These are phyloP conservation scores for Blastocystis sp. DNA, from an alignment of 352 stramenopile genomes.

Conservation along the genomic window DNA sequence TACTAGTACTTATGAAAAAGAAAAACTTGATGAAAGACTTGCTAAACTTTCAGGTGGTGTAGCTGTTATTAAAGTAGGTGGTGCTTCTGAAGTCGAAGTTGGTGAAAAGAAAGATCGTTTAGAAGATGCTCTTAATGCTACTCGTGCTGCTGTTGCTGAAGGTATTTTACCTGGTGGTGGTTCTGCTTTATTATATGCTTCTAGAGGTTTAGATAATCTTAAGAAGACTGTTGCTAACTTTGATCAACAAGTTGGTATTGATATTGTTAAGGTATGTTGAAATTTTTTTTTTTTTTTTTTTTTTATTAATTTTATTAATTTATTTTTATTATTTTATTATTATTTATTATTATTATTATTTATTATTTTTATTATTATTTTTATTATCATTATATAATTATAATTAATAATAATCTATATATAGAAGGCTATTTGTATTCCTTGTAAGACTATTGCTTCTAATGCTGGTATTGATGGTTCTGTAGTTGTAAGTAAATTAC, in stretches of 20 bases:
- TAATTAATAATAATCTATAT: too few relatives aligned
- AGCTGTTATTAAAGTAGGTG: conserved; percentile 96
- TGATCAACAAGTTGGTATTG: conserved; percentile 37
- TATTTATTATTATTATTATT: conserved; percentile 4
- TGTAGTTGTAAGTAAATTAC: conserved; percentile 90
- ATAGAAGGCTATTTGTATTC: conserved; percentile 71
- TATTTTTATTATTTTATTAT: conserved; percentile 10
- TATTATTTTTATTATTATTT: conserved; percentile 10
- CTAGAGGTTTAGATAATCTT: conserved; percentile 57
- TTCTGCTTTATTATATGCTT: conserved; percentile 82
- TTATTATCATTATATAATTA: conserved; percentile 39
- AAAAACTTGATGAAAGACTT: conserved; percentile 98
- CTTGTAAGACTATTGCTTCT: conserved; percentile 81
- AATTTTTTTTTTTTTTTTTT: conserved; percentile 28
- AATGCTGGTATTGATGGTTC: conserved; percentile 93
- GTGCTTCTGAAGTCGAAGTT: conserved; percentile 90
- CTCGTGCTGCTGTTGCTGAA: conserved; percentile 85
- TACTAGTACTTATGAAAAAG: conserved; percentile 95
- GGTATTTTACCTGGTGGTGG: conserved; percentile 94
- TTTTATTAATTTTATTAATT: conserved; percentile 2
- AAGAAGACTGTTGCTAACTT: conserved; percentile 46
- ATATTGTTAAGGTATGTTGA: too few relatives aligned
- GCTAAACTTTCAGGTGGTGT: conserved; percentile 94
- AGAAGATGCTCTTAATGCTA: conserved; percentile 96
- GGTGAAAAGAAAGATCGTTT: conserved; percentile 98